Evolutionary conservation across 2,329 filamentous ascomycete genomes (phyloP).

Genomic region (Epichloe hybrida): DNA sequence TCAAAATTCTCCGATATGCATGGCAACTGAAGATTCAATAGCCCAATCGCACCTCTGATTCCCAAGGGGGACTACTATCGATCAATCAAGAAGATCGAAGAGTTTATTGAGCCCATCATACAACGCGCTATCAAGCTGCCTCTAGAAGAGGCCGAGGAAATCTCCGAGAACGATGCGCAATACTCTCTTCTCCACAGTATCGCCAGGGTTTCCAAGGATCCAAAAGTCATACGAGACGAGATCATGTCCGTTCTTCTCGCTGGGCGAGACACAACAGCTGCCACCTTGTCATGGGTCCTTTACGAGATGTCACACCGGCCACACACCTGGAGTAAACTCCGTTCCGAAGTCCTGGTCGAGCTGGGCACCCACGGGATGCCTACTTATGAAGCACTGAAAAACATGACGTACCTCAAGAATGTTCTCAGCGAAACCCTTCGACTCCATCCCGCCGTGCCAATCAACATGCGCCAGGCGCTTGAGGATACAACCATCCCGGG

Average conservation of each 20-base stretch:
- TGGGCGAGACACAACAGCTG: constrained; percentile 76
- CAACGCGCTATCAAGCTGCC: constrained; percentile 49
- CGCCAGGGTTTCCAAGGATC: constrained; percentile 51
- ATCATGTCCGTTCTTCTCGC: constrained; percentile 65
- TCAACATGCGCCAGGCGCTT: constrained; percentile 49
- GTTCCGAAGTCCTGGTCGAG: constrained; percentile 52
- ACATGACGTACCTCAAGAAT: constrained; percentile 68
- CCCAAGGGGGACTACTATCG: constrained; percentile 45
- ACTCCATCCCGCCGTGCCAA: constrained; percentile 63
- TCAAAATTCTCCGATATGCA: neutral
- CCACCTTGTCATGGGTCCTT: constrained; percentile 65
- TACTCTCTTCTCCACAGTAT: constrained; percentile 72
- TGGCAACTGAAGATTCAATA: constrained; percentile 15
- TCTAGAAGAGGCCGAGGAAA: constrained; percentile 52
- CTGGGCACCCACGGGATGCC: constrained; percentile 50
- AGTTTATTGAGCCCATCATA: constrained; percentile 59
- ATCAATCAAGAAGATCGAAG: constrained; percentile 52
- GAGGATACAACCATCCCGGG: constrained; percentile 8
- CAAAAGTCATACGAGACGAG: constrained; percentile 58
- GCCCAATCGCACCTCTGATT: constrained; percentile 44
- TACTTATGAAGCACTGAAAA: constrained; percentile 72
- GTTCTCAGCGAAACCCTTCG: constrained; percentile 66
- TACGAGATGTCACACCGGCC: constrained; percentile 69
- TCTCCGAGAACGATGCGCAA: constrained; percentile 49
- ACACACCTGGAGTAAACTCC: constrained; percentile 50